A percentile compares a stretch with the other conserved stretches of the same genome.
These are phyloP conservation scores for Fusarium annulatum DNA, from an alignment of 2,329 filamentous ascomycete species.

Conservation along the genomic window DNA sequence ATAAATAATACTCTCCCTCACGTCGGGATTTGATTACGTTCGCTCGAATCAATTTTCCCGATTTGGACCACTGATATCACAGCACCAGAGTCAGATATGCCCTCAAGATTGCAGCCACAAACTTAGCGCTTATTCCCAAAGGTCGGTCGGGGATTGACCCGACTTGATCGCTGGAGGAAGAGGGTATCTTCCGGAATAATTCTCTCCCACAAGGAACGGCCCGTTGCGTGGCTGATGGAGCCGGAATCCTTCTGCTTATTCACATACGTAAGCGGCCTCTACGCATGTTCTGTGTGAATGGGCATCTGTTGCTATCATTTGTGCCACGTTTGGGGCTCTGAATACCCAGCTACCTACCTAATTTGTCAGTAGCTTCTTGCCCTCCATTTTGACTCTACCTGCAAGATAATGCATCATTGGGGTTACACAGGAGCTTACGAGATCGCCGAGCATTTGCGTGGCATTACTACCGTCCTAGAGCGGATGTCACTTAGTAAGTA, in stretches of 20 bases:
- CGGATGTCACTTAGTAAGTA: background rate
- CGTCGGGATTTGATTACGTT: background rate
- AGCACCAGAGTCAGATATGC: background rate
- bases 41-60: background rate
- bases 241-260: background rate
- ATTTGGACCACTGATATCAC: background rate
- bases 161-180: background rate
- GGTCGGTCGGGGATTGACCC: background rate
- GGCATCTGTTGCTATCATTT: background rate
- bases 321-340: background rate
- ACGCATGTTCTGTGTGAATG: background rate
- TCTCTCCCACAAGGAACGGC: background rate
- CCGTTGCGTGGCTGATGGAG: background rate
- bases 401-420: background rate
- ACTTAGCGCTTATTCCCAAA: background rate
- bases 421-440: background rate
- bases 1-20: background rate
- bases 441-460: background rate
- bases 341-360: background rate
- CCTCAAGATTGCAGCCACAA: background rate
- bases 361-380: background rate
- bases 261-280: background rate
- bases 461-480: rapidly evolving
- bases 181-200: background rate
- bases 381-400: background rate